Evolutionary conservation across 2,329 filamentous ascomycete species (phyloP).

Genomic region (Scortechinia acanthostroma): DNA sequence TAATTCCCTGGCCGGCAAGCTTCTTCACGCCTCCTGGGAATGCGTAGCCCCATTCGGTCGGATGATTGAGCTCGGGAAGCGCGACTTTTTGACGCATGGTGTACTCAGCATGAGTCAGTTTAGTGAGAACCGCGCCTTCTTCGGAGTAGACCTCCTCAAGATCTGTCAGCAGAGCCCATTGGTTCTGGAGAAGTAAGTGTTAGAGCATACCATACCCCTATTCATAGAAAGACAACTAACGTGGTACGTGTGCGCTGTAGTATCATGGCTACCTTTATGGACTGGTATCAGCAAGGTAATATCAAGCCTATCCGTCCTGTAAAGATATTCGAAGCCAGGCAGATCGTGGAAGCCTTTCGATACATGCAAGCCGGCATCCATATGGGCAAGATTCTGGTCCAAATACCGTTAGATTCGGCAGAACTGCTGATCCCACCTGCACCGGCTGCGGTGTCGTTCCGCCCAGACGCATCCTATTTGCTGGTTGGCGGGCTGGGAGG

Average conservation of each 20-base stretch:
- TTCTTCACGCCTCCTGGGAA: slow-evolving; percentile 9
- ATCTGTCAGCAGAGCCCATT: not conserved
- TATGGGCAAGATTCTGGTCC: not conserved
- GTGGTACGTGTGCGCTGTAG: too few species aligned
- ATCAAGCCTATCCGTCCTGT: slow-evolving; percentile 16
- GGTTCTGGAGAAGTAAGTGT: too few species aligned
- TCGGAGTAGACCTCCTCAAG: too few species aligned
- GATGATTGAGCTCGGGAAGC: slow-evolving; percentile 21
- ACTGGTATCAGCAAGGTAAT: not conserved
- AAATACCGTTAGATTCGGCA: not conserved
- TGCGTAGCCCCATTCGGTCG: slow-evolving; percentile 18
- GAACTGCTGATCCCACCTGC: not conserved
- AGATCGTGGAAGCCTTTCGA: slow-evolving; percentile 7
- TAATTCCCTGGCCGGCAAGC: slow-evolving; percentile 5
- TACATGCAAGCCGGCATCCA: not conserved
- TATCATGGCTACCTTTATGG: too few species aligned
- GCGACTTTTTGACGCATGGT: slow-evolving; percentile 11
- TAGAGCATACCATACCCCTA: too few species aligned
- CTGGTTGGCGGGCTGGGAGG: slow-evolving; percentile 29
- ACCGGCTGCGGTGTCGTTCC: not conserved
- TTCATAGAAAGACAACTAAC: too few species aligned
- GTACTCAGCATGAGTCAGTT: too few species aligned
- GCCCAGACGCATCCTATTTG: slow-evolving; percentile 17
- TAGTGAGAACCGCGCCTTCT: too few species aligned
- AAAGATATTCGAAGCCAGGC: slow-evolving; percentile 11